A percentile compares a stretch with the other conserved stretches of the same genome.
These are phyloP conservation scores for Debaryomyces singareniensis DNA, from an alignment of 1,139 yeast genomes.

Conservation along the genomic window DNA sequence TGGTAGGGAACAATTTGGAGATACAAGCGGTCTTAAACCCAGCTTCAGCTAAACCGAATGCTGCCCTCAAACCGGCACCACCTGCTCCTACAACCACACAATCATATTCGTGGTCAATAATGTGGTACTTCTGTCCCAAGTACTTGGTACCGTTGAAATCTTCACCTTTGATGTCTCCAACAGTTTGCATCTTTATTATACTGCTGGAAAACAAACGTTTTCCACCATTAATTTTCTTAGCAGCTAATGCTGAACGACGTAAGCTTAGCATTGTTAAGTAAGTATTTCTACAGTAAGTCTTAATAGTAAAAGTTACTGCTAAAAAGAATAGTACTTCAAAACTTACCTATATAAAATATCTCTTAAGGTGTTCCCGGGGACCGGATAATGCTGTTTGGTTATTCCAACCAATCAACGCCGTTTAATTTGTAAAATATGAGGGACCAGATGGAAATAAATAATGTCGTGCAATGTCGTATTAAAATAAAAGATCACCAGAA, in stretches of 20 bases:
- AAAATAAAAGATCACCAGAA: too few species aligned
- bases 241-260: constrained; percentile 8
- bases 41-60: constrained; percentile 94
- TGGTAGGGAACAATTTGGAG: constrained; percentile 93
- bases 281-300: too few species aligned
- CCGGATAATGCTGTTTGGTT: too few species aligned
- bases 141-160: constrained; percentile 43
- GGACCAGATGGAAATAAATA: too few species aligned
- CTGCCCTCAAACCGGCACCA: constrained; percentile 98
- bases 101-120: constrained; percentile 95
- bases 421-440: too few species aligned
- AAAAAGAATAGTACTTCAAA: too few species aligned
- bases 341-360: too few species aligned
- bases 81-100: constrained; percentile 98
- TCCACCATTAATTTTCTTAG: constrained; percentile 5
- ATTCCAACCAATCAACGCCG: too few species aligned
- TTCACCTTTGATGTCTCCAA: constrained; percentile 46
- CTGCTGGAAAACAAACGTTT: constrained; percentile 9
- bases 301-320: too few species aligned
- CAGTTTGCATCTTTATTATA: constrained; percentile 26
- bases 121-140: constrained; percentile 75
- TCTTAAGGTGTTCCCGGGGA: too few species aligned
- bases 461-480: too few species aligned
- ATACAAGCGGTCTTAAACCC: constrained; percentile 98
- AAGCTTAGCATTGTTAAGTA: constrained; percentile 8